phyloP scores from a whole-genome alignment of 1,139 yeast genomes.

The Taphrina betulina region DNA sequence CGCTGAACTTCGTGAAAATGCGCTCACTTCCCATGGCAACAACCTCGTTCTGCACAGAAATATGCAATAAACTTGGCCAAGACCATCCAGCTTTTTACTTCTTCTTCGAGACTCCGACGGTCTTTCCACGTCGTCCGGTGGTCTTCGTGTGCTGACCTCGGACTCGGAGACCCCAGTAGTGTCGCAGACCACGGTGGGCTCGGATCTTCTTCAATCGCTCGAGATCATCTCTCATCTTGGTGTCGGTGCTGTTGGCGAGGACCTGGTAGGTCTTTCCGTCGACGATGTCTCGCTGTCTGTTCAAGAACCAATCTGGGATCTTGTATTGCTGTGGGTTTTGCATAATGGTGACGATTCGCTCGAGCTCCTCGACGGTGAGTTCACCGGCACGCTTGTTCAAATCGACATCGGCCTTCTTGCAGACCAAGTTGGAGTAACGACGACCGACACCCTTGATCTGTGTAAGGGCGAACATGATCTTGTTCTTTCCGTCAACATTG shows the following conservation, averaged over 20 bases:
- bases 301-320: slow-evolving; percentile 99
- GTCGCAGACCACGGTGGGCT: slow-evolving; percentile 99
- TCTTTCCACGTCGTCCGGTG: slow-evolving; percentile 91
- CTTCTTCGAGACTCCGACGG: slow-evolving; percentile 48
- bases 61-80: too few relatives aligned
- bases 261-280: slow-evolving; percentile 99
- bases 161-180: slow-evolving; percentile 96
- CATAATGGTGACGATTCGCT: slow-evolving; percentile 99
- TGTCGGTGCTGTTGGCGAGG: slow-evolving; percentile 97
- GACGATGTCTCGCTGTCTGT: slow-evolving; percentile 98
- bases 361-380: slow-evolving; percentile 99
- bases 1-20: slow-evolving; percentile 15
- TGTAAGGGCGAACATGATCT: slow-evolving; percentile 99
- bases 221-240: slow-evolving; percentile 99
- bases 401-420: slow-evolving; percentile 99
- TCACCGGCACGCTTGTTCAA: slow-evolving; percentile 99
- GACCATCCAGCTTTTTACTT: too few relatives aligned
- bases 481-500: slow-evolving; percentile 99
- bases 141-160: slow-evolving; percentile 84
- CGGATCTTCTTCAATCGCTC: slow-evolving; percentile 99
- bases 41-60: slow-evolving; percentile 10
- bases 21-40: slow-evolving; percentile 4
- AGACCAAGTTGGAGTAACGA: slow-evolving; percentile 99
- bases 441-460: slow-evolving; percentile 99
- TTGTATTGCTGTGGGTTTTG: slow-evolving; percentile 99